Evolutionary conservation across 2,329 filamentous ascomycete genomes (phyloP), one percentile per base, ranked within the genome.

Genomic region (Aspergillus sp.): DNA sequence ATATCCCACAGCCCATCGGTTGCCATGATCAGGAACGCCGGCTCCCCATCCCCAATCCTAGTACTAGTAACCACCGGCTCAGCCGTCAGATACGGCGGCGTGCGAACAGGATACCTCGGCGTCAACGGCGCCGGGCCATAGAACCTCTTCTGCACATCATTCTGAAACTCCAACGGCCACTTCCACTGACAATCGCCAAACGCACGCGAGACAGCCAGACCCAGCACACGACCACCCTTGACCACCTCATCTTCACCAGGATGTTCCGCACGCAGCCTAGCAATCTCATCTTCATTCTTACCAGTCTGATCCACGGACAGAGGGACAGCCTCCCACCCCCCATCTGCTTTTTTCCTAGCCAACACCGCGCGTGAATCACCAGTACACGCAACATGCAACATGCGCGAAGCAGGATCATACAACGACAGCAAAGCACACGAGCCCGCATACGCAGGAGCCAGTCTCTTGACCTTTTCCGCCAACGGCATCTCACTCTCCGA

Each of bases 101-200:
- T 71, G 84, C 38, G 66, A 50, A 69, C 51, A 27, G 68, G 53
- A 23, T 70, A 68, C 66, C 67, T 59, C 64, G 80, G 80, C 49
- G 57, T 62, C 13, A 72, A 65, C 25, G 82, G 73, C 80, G 86
- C 54, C 79, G 78, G 59, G 72, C 68, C 63, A 80, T 77, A 17
- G 47, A 71, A 72, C 38, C 54, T 63, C 3, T 36, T 21, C 10
- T 67, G 47, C 48, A 81, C 74, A 2, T 78, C 71, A 36, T 75
- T 70, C 59, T 83, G 78, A 5, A 84, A 73, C 2, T 82, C 78
- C 13, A 81, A 69, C 3, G 83, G 71, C 86, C 87, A 90, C 71
- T 91, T 91, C 86, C 86, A 90, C 60, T 84, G 80, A 54, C 83
- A 80, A 69, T 91, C 88, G 15, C 89, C 89, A 69, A 91, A 90